A percentile compares a stretch with the other conserved stretches of the same genome.
Conservation (phyloP, 208 protist species). For the Leishmania amazonensis region DNA sequence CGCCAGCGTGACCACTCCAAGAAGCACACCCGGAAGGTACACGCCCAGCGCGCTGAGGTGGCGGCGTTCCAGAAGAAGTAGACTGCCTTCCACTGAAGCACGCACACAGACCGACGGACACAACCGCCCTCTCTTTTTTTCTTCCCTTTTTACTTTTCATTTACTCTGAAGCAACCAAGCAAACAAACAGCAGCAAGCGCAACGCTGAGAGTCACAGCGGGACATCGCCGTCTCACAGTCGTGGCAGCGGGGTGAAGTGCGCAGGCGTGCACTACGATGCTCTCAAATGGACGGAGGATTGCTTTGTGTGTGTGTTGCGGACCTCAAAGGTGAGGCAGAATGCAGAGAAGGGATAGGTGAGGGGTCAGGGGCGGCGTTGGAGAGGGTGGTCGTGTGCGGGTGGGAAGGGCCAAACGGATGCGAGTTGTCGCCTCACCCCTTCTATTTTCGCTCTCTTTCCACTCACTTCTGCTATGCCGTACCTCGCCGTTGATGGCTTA, state of each 20-base stretch:
- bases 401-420: neutral
- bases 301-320: neutral
- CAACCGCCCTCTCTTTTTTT: neutral
- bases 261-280: neutral
- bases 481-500: neutral
- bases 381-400: neutral
- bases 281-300: neutral
- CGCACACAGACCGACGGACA: neutral
- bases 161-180: neutral
- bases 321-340: neutral
- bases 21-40: slow-evolving; percentile 68
- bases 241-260: neutral
- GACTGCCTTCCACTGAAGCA: neutral
- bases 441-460: neutral
- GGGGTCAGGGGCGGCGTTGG: neutral
- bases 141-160: neutral
- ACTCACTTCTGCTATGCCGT: neutral
- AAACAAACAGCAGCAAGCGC: neutral
- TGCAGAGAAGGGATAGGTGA: neutral
- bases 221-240: neutral
- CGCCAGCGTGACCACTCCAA: slow-evolving; percentile 75
- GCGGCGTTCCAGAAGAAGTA: slow-evolving; percentile 57
- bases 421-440: neutral
- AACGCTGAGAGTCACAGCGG: neutral
- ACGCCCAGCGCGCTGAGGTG: slow-evolving; percentile 65